Evolutionary conservation across 2,329 filamentous ascomycete species (phyloP).

Genomic region (Cladosporium sp.): DNA sequence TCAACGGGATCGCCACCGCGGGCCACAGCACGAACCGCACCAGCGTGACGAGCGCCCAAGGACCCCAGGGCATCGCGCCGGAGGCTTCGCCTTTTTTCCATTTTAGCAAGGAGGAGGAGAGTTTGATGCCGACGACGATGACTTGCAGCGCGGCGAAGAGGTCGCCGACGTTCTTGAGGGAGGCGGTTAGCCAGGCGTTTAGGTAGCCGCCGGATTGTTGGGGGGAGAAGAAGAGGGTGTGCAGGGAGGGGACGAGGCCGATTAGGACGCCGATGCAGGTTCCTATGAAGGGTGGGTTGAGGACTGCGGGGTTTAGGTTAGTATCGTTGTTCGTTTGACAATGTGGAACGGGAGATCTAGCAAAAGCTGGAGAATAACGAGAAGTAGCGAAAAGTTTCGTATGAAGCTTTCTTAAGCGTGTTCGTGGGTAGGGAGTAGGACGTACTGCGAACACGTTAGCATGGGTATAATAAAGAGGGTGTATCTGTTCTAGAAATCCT

Average conservation of each 20-base stretch:
- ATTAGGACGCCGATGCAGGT: slow-evolving; percentile 60
- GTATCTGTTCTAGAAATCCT: too few relatives aligned
- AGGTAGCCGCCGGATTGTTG: slow-evolving; percentile 62
- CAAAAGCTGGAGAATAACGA: too few relatives aligned
- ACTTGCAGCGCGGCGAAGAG: slow-evolving; percentile 67
- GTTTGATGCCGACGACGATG: slow-evolving; percentile 66
- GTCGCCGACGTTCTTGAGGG: slow-evolving; percentile 61
- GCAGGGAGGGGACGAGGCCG: slow-evolving; percentile 60
- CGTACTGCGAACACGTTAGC: too few relatives aligned
- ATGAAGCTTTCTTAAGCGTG: too few relatives aligned
- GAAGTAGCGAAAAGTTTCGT: too few relatives aligned
- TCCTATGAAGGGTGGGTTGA: slow-evolving; percentile 64
- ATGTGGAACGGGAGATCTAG: too few relatives aligned
- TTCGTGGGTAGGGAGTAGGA: too few relatives aligned
- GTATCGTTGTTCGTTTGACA: too few relatives aligned
- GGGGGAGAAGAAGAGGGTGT: slow-evolving; percentile 61
- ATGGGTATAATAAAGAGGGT: too few relatives aligned
- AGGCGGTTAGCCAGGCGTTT: slow-evolving; percentile 65
- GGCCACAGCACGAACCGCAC: slow-evolving; percentile 65
- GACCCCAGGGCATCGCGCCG: slow-evolving; percentile 49
- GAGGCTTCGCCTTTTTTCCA: slow-evolving; percentile 47
- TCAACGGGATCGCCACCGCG: slow-evolving; percentile 46
- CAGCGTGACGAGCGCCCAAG: slow-evolving; percentile 53
- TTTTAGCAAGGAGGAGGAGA: slow-evolving; percentile 55
- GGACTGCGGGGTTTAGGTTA: slow-evolving; percentile 34